These are phyloP conservation scores for Penicillium sp. DNA, from an alignment of 2,329 filamentous ascomycete species.

Conservation along the genomic window DNA sequence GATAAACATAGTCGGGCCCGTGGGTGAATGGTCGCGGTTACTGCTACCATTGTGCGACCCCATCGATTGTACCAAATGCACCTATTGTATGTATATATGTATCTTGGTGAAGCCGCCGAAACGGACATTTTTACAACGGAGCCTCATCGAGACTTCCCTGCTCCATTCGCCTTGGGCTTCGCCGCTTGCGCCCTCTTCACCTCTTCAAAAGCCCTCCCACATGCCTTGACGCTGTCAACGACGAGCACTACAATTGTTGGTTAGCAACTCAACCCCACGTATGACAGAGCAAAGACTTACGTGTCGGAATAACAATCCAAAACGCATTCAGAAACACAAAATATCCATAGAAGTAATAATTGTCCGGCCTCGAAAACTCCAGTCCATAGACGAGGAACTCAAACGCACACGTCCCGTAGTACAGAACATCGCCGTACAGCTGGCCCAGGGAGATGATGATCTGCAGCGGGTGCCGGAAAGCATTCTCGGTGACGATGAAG, in stretches of 20 bases:
- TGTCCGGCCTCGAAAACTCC: constrained; percentile 61
- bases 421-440: constrained; percentile 64
- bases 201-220: not conserved
- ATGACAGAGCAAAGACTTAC: constrained; percentile 14
- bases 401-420: constrained; percentile 64
- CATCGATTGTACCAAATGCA: no score
- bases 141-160: not conserved
- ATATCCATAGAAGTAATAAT: constrained; percentile 65
- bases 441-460: constrained; percentile 63
- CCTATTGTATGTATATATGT: not conserved
- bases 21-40: no score
- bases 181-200: not conserved
- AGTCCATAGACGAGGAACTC: constrained; percentile 41
- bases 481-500: constrained; percentile 49
- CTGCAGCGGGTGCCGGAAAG: constrained; percentile 60
- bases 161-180: not conserved
- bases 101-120: not conserved
- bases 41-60: no score
- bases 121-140: no score
- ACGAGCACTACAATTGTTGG: not conserved
- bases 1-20: no score
- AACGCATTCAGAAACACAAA: constrained; percentile 61
- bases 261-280: not conserved
- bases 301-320: constrained; percentile 22
- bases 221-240: not conserved